These are phyloP conservation scores for Aspergillus vadensis DNA, from an alignment of 2,329 filamentous ascomycete genomes.

Conservation along the genomic window DNA sequence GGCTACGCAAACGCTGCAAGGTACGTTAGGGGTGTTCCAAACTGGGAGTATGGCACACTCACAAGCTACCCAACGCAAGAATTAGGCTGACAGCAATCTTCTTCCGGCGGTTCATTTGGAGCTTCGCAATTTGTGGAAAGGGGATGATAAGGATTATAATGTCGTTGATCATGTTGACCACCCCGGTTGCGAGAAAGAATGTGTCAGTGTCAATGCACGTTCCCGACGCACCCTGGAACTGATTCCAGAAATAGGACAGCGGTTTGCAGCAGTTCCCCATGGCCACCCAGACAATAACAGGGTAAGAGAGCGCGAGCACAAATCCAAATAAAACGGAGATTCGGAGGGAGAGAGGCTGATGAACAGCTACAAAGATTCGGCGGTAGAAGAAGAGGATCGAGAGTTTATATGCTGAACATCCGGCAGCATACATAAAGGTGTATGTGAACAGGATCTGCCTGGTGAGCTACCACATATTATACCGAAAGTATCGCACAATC, in stretches of 20 bases:
- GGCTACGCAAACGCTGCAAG: slow-evolving; percentile 8
- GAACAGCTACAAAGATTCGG: slow-evolving; percentile 19
- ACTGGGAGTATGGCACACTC: background rate
- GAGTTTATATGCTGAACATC: slow-evolving; percentile 20
- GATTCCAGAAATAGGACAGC: slow-evolving; percentile 19
- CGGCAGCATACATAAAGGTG: slow-evolving; percentile 19
- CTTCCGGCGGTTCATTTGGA: slow-evolving; percentile 17
- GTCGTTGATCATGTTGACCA: slow-evolving; percentile 16
- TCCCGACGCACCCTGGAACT: slow-evolving; percentile 13
- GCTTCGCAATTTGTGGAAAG: slow-evolving; percentile 11
- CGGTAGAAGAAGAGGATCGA: slow-evolving; percentile 29
- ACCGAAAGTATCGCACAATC: background rate
- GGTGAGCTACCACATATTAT: background rate
- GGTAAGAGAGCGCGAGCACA: slow-evolving; percentile 17
- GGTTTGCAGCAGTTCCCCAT: slow-evolving; percentile 19
- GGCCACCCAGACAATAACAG: slow-evolving; percentile 15
- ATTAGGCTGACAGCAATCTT: slow-evolving; percentile 19
- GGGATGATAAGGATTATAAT: slow-evolving; percentile 2
- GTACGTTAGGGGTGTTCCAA: background rate
- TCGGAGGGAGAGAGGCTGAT: slow-evolving; percentile 14
- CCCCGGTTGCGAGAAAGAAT: slow-evolving; percentile 14
- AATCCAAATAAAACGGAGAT: slow-evolving; percentile 9
- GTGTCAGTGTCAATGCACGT: slow-evolving; percentile 11
- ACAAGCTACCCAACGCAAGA: slow-evolving; percentile 22
- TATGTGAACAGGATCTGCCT: slow-evolving; percentile 17